Conservation (phyloP, 2,329 filamentous ascomycete species). For the Epicoccum nigrum region DNA sequence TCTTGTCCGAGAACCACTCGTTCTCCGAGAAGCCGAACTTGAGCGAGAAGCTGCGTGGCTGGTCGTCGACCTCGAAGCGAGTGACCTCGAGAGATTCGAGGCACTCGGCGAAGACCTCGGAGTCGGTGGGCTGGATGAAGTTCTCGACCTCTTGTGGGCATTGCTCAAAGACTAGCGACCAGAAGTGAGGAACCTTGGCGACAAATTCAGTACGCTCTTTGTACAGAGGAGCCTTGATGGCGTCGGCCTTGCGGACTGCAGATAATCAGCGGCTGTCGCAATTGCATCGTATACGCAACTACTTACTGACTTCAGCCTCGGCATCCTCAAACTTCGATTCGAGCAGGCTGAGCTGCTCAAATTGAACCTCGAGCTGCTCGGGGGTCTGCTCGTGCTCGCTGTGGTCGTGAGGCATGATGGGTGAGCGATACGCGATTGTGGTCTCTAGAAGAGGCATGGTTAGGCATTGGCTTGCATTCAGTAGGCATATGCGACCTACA, state of each 20-base stretch:
- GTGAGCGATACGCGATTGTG: conserved; percentile 10
- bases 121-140: conserved; percentile 83
- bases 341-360: conserved; percentile 78
- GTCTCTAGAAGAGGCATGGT: conserved; percentile 26
- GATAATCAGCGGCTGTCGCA: conserved; percentile 13
- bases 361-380: conserved; percentile 50
- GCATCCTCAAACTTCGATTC: conserved; percentile 84
- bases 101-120: conserved; percentile 70
- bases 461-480: conserved; percentile 6
- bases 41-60: conserved; percentile 76
- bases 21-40: conserved; percentile 81
- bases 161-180: conserved; percentile 91
- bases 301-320: conserved; percentile 78
- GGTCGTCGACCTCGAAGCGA: conserved; percentile 82
- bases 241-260: conserved; percentile 74
- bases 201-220: conserved; percentile 74
- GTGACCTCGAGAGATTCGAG: conserved; percentile 74
- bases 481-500: conserved; percentile 13
- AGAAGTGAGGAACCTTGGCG: conserved; percentile 82
- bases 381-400: conserved; percentile 16
- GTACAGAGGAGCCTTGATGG: conserved; percentile 73
- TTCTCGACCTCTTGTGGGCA: conserved; percentile 85
- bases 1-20: conserved; percentile 77
- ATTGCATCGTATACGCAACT: not conserved
- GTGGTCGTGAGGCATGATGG: conserved; percentile 33